Base-by-base conservation (phyloP, 768 basidiomycete species). In the Tephrocybe sp. region DNA sequence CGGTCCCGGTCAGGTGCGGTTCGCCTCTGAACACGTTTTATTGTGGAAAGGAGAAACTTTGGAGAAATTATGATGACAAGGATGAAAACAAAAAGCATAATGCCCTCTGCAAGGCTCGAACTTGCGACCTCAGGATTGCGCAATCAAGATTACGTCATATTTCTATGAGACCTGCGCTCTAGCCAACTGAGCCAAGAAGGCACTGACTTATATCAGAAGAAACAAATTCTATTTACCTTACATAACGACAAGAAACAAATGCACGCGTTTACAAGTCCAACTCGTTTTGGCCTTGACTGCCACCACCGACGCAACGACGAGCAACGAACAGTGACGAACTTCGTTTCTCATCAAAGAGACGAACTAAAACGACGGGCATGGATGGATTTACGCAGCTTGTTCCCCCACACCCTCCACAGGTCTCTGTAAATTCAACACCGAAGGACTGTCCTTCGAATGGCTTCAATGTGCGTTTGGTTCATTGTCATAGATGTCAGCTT, bases 71-170 rank as follows among this genome's bases (percentile, higher is more conserved):
- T 34, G 16, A 16, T 13, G 5, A 34, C 16, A 4, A 34, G 11
- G 32, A 3, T 16, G 11, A 18, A 19, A 9, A 2, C n/a, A n/a
- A 37, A 9, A 45, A 47, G 13, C 1, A 24, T n/a, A 27, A 27
- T 79, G 77, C 76, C 69, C 77, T 68, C 69, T 75, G 73, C 71
- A 75, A 77, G 78, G 71, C 63, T 79, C 77, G 78, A 79, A 79
- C 78, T 77, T 75, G 73, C 75, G 78, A 77, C 77, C 75, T 79
- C 74, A 73, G 75, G 78, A 78, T 78, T 76, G 31, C 70, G 59
- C 52, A 51, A 32, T 28, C 5, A 4, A 13, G 18, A n/a, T 38
- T 53, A 47, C 48, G 45, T 62, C 62, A 62, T 59, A 61, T 45
- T 47, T 8, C 41, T 65, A 65, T 65, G 64, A 65, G 64, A 65